Conservation (phyloP, 2,329 filamentous ascomycete species). For the Emydomyces testavorans region DNA sequence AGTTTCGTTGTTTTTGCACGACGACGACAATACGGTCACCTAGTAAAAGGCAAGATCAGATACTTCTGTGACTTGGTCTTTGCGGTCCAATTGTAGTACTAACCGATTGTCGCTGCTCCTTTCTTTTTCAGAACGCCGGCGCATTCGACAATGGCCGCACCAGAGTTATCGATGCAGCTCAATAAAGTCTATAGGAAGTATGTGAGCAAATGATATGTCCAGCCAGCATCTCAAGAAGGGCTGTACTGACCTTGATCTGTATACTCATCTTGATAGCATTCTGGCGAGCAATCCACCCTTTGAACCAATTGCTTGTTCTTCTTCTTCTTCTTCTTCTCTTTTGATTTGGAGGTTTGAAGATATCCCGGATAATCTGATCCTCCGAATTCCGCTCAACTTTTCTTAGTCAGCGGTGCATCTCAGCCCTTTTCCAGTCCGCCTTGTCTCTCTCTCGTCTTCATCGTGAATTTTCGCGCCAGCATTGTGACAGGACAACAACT, state of each 20-base stretch:
- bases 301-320: neutral
- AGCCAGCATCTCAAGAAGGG: neutral
- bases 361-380: neutral
- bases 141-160: conserved; percentile 93
- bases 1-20: conserved; percentile 85
- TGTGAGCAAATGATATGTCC: neutral
- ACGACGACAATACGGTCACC: conserved; percentile 96
- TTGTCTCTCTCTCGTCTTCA: conserved; percentile 10
- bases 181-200: conserved; percentile 62
- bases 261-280: conserved; percentile 57
- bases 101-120: conserved; percentile 73
- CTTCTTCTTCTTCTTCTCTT: neutral
- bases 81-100: conserved; percentile 19
- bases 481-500: neutral
- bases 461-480: conserved; percentile 7
- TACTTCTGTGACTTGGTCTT: neutral
- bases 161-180: conserved; percentile 99
- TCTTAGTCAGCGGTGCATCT: neutral
- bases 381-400: no score
- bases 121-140: conserved; percentile 87
- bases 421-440: neutral
- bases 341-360: neutral
- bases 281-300: neutral
- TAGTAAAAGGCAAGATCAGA: conserved; percentile 29
- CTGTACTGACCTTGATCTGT: conserved; percentile 58